Conservation (phyloP, 23 red algal species). For the Rhodosorus marinus region DNA sequence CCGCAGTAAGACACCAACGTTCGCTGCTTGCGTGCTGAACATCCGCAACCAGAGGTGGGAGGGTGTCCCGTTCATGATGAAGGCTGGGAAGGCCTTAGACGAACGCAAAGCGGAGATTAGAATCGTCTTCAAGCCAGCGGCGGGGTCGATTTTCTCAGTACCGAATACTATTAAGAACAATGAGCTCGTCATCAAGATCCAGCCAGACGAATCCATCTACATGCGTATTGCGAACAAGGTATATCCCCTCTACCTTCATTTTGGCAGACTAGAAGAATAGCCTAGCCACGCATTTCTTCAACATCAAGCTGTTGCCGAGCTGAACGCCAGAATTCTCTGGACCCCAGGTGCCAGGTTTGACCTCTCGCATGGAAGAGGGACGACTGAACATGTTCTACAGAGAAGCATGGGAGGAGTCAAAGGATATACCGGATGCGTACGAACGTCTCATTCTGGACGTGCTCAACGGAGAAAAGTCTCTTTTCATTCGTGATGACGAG, state of each 20-base stretch:
- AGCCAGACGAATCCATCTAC: slow-evolving; percentile 90
- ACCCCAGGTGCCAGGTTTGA: slow-evolving; percentile 84
- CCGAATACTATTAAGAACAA: slow-evolving; percentile 13
- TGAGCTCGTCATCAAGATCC: slow-evolving; percentile 78
- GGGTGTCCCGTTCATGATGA: slow-evolving; percentile 78
- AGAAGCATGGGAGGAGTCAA: slow-evolving; percentile 75
- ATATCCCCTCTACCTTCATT: no score
- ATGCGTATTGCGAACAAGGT: slow-evolving; percentile 71
- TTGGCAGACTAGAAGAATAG: no score
- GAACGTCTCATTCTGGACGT: slow-evolving; percentile 90
- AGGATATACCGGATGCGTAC: slow-evolving; percentile 96
- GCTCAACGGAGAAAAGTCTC: slow-evolving; percentile 81
- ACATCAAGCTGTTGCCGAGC: no score
- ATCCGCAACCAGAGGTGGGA: slow-evolving; percentile 80
- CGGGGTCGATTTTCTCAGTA: slow-evolving; percentile 33
- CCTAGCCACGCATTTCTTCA: no score
- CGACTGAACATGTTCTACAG: slow-evolving; percentile 82
- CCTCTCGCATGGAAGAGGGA: slow-evolving; percentile 75
- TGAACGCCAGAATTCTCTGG: no score
- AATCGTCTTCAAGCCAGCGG: slow-evolving; percentile 55
- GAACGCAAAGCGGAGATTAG: slow-evolving; percentile 82
- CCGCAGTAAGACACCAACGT: slow-evolving; percentile 59
- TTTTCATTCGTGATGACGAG: slow-evolving; percentile 93
- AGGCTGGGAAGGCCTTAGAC: slow-evolving; percentile 79
- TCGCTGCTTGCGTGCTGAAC: slow-evolving; percentile 78